phyloP scores from a whole-genome alignment of 2,329 filamentous ascomycete species.

The Trichoderma aggressivum region DNA sequence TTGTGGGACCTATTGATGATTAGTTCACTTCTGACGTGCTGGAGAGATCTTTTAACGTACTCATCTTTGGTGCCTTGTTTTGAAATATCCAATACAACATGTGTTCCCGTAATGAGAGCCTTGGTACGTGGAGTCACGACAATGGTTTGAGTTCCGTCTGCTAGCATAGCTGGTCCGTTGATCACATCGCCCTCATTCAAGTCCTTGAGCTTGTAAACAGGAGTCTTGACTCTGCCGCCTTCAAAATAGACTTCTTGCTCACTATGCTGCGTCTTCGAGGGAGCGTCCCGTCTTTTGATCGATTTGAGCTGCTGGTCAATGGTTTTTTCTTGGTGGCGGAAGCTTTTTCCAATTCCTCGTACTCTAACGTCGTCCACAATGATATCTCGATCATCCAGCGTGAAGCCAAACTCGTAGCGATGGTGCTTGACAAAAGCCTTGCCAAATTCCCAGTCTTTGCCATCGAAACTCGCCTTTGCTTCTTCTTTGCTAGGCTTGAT shows the following conservation, averaged over 20 bases:
- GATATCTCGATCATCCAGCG: constrained; percentile 76
- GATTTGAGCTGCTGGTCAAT: constrained; percentile 79
- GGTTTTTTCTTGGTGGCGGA: constrained; percentile 73
- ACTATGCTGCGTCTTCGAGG: constrained; percentile 60
- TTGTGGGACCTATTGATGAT: constrained; percentile 21
- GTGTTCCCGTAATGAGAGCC: constrained; percentile 76
- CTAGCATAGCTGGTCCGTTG: constrained; percentile 78
- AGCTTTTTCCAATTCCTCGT: constrained; percentile 84
- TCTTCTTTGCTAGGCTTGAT: constrained; percentile 67
- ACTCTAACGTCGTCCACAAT: constrained; percentile 88
- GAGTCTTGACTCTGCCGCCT: constrained; percentile 71
- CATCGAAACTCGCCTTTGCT: constrained; percentile 54
- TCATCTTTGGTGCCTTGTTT: constrained; percentile 44
- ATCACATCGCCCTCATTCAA: constrained; percentile 70
- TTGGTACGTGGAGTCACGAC: constrained; percentile 77
- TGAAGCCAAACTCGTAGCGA: constrained; percentile 91
- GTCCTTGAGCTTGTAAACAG: constrained; percentile 77
- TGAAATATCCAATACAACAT: constrained; percentile 82
- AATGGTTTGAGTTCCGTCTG: constrained; percentile 87
- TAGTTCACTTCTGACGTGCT: neutral
- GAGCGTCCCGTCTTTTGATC: constrained; percentile 57
- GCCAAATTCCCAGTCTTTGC: constrained; percentile 76
- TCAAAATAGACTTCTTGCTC: constrained; percentile 77
- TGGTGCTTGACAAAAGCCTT: constrained; percentile 83
- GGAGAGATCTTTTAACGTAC: constrained; percentile 23